These are phyloP conservation scores for Colletotrichum scovillei DNA, from an alignment of 2,329 filamentous ascomycete genomes.

Conservation along the genomic window DNA sequence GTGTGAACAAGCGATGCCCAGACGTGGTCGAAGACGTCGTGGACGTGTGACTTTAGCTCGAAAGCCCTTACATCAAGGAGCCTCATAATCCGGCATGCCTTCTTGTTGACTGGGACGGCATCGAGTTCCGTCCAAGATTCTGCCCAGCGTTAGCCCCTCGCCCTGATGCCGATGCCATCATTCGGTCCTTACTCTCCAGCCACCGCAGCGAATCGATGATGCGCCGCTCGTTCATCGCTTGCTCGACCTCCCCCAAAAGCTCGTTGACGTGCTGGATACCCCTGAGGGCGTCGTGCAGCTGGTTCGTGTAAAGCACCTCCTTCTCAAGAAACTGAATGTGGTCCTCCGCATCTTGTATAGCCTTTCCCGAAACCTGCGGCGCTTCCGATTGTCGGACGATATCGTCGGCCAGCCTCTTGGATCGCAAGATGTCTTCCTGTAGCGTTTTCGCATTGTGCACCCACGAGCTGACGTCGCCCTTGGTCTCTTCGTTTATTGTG, in stretches of 20 bases:
- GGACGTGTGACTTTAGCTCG: slow-evolving; percentile 74
- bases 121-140: slow-evolving; percentile 69
- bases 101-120: slow-evolving; percentile 69
- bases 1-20: slow-evolving; percentile 78
- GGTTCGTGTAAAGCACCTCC: slow-evolving; percentile 69
- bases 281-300: slow-evolving; percentile 62
- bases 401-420: slow-evolving; percentile 81
- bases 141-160: slow-evolving; percentile 45
- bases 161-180: not conserved
- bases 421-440: slow-evolving; percentile 85
- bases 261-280: slow-evolving; percentile 68
- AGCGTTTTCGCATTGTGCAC: slow-evolving; percentile 85
- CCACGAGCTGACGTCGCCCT: slow-evolving; percentile 86
- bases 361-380: slow-evolving; percentile 63
- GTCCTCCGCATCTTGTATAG: slow-evolving; percentile 63
- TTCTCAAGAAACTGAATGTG: slow-evolving; percentile 67
- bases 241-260: slow-evolving; percentile 72
- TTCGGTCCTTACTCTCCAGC: slow-evolving; percentile 61
- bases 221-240: slow-evolving; percentile 62
- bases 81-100: slow-evolving; percentile 70
- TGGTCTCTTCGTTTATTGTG: slow-evolving; percentile 79
- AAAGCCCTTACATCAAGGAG: slow-evolving; percentile 74
- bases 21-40: slow-evolving; percentile 73
- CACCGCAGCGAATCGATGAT: slow-evolving; percentile 67
- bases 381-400: slow-evolving; percentile 83